Base-by-base conservation (phyloP, 352 stramenopile genomes). In the Pythium periplocum region DNA sequence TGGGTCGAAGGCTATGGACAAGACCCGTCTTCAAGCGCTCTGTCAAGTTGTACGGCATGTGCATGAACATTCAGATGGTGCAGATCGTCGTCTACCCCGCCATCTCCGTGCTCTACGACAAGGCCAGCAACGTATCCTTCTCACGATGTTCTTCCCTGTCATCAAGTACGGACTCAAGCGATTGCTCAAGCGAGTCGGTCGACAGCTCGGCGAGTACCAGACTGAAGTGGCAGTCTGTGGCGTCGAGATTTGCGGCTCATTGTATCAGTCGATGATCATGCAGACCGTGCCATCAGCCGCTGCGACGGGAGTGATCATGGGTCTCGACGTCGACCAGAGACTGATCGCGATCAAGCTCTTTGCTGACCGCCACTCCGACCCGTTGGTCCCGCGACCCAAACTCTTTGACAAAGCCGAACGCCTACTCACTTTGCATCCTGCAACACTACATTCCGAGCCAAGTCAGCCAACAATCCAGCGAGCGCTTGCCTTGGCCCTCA, bases 181-280 rank as follows among this genome's bases (percentile, higher is more conserved):
- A n/a, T 12, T 53, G 2, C 1, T 56, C 2, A 45, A 47, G 1
- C 2, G 1, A 3, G 9, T 37, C 8, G 30, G 45, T 0, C 33
- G 30, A 6, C 10, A 39, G 2, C 11, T 56, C 0, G 1, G 1
- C 12, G 51, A 60, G 4, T 32, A 53, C 40, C 37, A 36, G 2
- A 37, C 41, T 6, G 58, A 60, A 56, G 40, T 39, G 8, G 53
- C 48, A 35, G 17, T 26, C 17, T 26, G 17, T 26, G 17, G 17
- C 17, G 45, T 68, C 41, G 60, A 68, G 40, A 57, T 67, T 35
- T 59, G 49, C 17, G 45, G 53, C 5, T 62, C 60, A 10, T 33
- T 67, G 38, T 67, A 67, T 48, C 60, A 67, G 34, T 62, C 60
- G 2, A 67, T 67, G 53, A 59, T 67, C 9, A 37, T 67, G 32